Evolutionary conservation across 768 basidiomycete species (phyloP).

Genomic region (Boletus tylopilopsis): DNA sequence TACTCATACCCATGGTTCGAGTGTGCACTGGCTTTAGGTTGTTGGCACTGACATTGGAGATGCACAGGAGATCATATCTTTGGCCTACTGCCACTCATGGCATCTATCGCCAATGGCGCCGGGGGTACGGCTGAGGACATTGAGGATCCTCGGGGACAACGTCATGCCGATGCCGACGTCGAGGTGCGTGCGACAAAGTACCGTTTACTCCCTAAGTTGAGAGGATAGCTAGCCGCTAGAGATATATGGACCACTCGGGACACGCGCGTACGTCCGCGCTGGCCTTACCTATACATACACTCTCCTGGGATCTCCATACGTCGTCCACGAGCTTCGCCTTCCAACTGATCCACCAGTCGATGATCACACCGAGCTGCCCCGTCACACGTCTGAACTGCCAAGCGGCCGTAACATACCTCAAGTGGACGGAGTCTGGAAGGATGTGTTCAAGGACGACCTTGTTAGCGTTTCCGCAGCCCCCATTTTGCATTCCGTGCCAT

Average conservation of each 20-base stretch:
- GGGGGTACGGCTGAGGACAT: conserved; percentile 57
- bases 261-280: conserved; percentile 73
- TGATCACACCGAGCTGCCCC: conserved; percentile 47
- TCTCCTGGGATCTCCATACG: conserved; percentile 59
- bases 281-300: conserved; percentile 69
- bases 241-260: conserved; percentile 84
- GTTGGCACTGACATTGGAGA: background rate
- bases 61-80: conserved; percentile 78
- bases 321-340: conserved; percentile 79
- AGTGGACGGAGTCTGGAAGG: conserved; percentile 57
- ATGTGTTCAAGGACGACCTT: conserved; percentile 54
- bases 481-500: conserved; percentile 76
- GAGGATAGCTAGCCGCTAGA: conserved; percentile 52
- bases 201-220: conserved; percentile 7
- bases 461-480: conserved; percentile 73
- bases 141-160: conserved; percentile 54
- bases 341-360: conserved; percentile 52
- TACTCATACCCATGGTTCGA: conserved; percentile 81
- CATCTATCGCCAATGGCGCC: conserved; percentile 68
- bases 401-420: conserved; percentile 62
- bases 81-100: conserved; percentile 66
- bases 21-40: background rate
- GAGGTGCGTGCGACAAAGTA: conserved; percentile 15
- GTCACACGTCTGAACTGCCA: conserved; percentile 51
- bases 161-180: background rate